Percentiles rank a stretch among this genome's conserved stretches.
Evolutionary conservation across 1,284 basidiomycete genomes (phyloP).

Genomic region (Naganishia liquefaciens): DNA sequence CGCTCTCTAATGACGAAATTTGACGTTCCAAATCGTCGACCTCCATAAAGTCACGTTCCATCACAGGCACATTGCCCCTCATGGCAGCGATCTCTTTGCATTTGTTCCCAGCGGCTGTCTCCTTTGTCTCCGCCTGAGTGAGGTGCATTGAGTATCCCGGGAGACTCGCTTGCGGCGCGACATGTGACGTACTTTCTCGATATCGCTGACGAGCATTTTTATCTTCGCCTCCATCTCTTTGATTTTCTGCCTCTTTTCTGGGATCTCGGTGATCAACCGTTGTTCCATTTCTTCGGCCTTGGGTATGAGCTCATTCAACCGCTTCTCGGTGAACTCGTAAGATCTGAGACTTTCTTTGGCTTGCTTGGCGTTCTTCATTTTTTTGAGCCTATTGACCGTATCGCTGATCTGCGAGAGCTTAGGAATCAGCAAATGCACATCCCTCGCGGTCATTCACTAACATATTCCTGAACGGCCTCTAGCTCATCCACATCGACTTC

Average conservation of each 20-base stretch:
- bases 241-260: constrained; percentile 56
- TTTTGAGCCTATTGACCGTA: constrained; percentile 59
- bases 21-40: constrained; percentile 67
- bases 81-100: constrained; percentile 64
- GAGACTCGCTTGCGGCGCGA: not conserved
- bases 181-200: constrained; percentile 11
- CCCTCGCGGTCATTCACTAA: constrained; percentile 49
- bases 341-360: constrained; percentile 59
- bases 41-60: constrained; percentile 68
- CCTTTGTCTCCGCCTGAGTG: constrained; percentile 38
- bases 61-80: constrained; percentile 65
- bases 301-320: constrained; percentile 62
- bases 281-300: constrained; percentile 62
- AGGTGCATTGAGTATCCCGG: not conserved
- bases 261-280: constrained; percentile 63
- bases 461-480: constrained; percentile 66
- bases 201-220: not conserved
- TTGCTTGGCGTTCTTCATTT: constrained; percentile 48
- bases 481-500: constrained; percentile 66
- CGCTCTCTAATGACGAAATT: constrained; percentile 66
- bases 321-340: constrained; percentile 66
- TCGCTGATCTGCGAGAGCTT: not conserved
- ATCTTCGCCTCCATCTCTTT: constrained; percentile 16
- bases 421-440: not conserved
- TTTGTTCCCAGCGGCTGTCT: constrained; percentile 46